Evolutionary conservation across 2,329 filamentous ascomycete genomes (phyloP), one percentile per base, ranked within the genome.

Genomic region (Alternaria sp.): DNA sequence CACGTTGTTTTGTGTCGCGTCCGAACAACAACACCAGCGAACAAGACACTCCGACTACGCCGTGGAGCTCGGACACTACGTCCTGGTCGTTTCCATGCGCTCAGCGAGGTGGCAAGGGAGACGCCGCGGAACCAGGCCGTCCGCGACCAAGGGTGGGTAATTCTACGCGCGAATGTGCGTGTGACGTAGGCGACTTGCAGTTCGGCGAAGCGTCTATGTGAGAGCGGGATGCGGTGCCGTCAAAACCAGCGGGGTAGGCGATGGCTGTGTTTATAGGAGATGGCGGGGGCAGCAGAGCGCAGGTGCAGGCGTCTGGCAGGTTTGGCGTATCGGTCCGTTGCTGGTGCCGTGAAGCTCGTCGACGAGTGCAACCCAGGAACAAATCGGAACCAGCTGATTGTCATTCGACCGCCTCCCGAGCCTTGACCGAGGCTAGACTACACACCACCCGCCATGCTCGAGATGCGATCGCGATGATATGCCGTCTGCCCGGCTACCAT

Each of bases 381-480:
- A 73, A 71, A 61, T 72, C 74, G 74, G 74, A 73, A 74, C 68
- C 70, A 69, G 61, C 56, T 65, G 67, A 66, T 70, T 51, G 54
- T 61, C 51, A 65, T 66, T 54, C 34, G 39, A 51, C 56, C 47
- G 57, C 61, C 59, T 53, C 49, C 63, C 49, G 57, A 54, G 32
- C 49, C 26, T 39, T 61, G 54, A 61, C 43, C 51, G 59, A 59
- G 51, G 38, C 18, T 51, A n/a, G 24, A 18, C n/a, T 5, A 41
- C 43, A 32, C 11, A 14, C 11, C 26, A 32, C 2, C 44, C 12
- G 20, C 3, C 14, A 51, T 39, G 48, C 30, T 26, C 32, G 47
- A n/a, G 24, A 22, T 51, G 32, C 47, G 14, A 51, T 51, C 47
- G 47, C 20, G 42, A 34, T 46, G 51, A 30, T 9, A 3, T 44